phyloP scores from a whole-genome alignment of 179 eudicot genomes.

The Heliamphora pulchella region DNA sequence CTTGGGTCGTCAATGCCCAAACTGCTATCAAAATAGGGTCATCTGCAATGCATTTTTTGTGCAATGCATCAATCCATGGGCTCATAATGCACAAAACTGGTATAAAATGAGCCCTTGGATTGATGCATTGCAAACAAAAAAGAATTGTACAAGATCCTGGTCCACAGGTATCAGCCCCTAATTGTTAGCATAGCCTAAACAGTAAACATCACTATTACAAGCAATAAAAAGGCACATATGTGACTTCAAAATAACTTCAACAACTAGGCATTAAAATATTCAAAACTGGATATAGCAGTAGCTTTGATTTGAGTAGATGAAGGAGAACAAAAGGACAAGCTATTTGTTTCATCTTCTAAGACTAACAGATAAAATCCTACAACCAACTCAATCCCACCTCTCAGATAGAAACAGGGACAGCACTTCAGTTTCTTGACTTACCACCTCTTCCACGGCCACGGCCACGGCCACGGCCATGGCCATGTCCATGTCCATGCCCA shows the following conservation, averaged over 20 bases:
- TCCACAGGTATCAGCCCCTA: no score
- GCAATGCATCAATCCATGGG: no score
- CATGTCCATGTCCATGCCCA: slow-evolving; percentile 39
- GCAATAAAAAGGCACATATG: not conserved
- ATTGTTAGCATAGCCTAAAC: no score
- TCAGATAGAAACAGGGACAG: not conserved
- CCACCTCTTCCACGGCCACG: slow-evolving; percentile 48
- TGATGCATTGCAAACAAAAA: no score
- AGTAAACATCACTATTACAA: not conserved
- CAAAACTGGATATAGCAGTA: slow-evolving; percentile 2
- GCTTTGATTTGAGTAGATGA: not conserved
- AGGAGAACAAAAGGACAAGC: not conserved
- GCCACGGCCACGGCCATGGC: slow-evolving; percentile 40
- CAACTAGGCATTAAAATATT: not conserved
- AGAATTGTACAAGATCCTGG: no score
- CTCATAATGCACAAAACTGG: no score
- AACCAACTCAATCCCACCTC: not conserved
- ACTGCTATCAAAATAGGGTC: no score
- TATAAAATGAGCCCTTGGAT: no score
- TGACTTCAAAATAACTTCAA: not conserved
- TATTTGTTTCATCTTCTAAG: not conserved
- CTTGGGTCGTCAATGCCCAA: no score
- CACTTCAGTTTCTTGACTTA: slow-evolving; percentile 27
- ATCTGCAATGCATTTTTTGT: no score
- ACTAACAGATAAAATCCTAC: not conserved